Conservation (phyloP, 352 stramenopile genomes). For the Phytophthora idaei region DNA sequence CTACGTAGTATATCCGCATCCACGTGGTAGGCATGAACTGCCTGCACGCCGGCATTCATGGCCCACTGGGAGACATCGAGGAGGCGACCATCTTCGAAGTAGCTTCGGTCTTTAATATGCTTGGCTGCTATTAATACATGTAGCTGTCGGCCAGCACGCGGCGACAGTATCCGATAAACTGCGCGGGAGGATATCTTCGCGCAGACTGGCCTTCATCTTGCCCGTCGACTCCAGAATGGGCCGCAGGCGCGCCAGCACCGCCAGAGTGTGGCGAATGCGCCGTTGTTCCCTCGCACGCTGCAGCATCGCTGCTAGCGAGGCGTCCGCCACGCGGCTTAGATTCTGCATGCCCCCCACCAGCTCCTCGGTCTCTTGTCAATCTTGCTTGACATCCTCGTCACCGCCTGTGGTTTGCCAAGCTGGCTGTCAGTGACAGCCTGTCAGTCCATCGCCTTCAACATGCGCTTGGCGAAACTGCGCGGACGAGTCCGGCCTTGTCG, state of each 20-base stretch:
- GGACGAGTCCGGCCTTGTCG: constrained; percentile 2
- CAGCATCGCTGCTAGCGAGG: constrained; percentile 79
- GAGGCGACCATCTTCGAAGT: no score
- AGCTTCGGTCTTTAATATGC: no score
- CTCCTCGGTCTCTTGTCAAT: constrained; percentile 50
- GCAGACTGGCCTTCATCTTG: constrained; percentile 77
- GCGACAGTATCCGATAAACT: no score
- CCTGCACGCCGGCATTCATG: no score
- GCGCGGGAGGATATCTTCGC: not conserved
- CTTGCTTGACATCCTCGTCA: no score
- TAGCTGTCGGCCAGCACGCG: no score
- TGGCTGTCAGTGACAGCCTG: no score
- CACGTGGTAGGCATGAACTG: no score
- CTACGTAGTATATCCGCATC: no score
- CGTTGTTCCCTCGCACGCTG: constrained; percentile 76
- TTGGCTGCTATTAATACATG: no score
- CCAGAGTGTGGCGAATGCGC: constrained; percentile 74
- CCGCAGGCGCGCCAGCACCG: constrained; percentile 67
- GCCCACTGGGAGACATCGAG: no score
- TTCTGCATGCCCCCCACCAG: constrained; percentile 59
- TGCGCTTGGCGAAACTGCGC: constrained; percentile 16
- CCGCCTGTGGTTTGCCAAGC: no score
- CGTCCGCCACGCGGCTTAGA: constrained; percentile 65
- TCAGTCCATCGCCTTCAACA: constrained; percentile 8
- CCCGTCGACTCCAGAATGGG: constrained; percentile 76